Evolutionary conservation across 1,284 basidiomycete species (phyloP), one percentile per base, ranked within the genome.

Genomic region (Heterobasidion parviporum): DNA sequence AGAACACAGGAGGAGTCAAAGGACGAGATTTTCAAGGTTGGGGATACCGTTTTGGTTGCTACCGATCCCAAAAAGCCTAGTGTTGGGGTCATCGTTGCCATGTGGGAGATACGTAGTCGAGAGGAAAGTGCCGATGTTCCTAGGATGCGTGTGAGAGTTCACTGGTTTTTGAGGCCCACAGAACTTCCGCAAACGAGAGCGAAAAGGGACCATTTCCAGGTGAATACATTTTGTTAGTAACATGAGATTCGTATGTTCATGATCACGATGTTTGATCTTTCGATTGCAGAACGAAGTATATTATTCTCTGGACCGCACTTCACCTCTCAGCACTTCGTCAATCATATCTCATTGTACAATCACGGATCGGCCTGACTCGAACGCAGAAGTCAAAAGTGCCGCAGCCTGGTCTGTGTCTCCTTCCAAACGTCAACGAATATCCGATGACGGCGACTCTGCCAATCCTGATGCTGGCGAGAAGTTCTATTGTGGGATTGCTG

Each of bases 161-260:
- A 88, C 60, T 89, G 87, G 87, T 89, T 89, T 62, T 67, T 84
- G 56, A 72, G 81, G 16, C 85, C 85, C 0, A 68, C 69, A 0
- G 81, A 89, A 63, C 71, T 89, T 53, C 76, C 84, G 3, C 67
- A 70, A 33, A 68, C 81, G 54, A 74, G 87, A 34, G 80, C 78
- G 1, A 78, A 77, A 59, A 75, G 82, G 49, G 75, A 79, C 9
- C 76, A 83, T 64, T 64, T 72, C 38, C 74, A 82, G 69, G 87
- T 87, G 54, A 26, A 26, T 26, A 26, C 46, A 74, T 69, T 20
- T 34, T 38, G 33, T 38, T 50, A 3, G 53, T 38, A 54, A 46
- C 44, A 33, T 41, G 50, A 15, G 56, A 32, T 36, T 46, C 49
- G 35, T 50, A 54, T 46, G 12, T 26, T 26, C 26, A 26, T 26